Conservation (phyloP, 495 filamentous ascomycete genomes). For the Chaetomium fimeti region DNA sequence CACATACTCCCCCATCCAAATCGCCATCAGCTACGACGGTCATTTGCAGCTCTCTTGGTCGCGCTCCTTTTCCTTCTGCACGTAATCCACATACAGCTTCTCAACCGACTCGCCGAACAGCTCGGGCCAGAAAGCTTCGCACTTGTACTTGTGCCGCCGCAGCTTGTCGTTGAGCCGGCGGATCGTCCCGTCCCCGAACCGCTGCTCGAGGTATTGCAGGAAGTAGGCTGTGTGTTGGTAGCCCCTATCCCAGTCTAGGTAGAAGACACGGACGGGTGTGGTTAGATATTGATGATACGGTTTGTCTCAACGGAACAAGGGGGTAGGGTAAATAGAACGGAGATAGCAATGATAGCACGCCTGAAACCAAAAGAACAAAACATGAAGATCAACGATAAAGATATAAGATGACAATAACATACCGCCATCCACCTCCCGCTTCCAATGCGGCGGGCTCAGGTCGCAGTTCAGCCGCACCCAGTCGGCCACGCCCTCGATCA, state of each 20-base stretch:
- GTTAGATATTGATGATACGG: neutral
- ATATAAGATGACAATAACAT: conserved; percentile 6
- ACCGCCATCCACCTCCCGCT: conserved; percentile 42
- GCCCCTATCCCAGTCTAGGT: conserved; percentile 74
- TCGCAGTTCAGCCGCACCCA: conserved; percentile 80
- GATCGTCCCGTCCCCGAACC: conserved; percentile 70
- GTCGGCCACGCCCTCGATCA: conserved; percentile 93
- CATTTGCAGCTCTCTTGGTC: neutral
- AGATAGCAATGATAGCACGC: neutral
- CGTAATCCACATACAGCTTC: conserved; percentile 74
- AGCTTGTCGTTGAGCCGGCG: conserved; percentile 70
- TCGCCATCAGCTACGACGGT: neutral
- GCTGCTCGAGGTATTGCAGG: conserved; percentile 67
- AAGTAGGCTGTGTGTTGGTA: conserved; percentile 95
- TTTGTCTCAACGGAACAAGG: neutral
- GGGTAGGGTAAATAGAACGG: neutral
- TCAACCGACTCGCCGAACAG: conserved; percentile 63
- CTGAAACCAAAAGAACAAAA: neutral
- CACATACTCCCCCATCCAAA: neutral
- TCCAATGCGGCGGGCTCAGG: conserved; percentile 83
- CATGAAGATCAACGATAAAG: neutral
- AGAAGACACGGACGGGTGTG: conserved; percentile 10
- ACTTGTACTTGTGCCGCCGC: conserved; percentile 55
- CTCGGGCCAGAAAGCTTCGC: conserved; percentile 67
- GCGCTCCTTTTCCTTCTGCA: conserved; percentile 27